Evolutionary conservation across 2,329 filamentous ascomycete genomes (phyloP).

Genomic region (Ophiostoma novo-ulmi): DNA sequence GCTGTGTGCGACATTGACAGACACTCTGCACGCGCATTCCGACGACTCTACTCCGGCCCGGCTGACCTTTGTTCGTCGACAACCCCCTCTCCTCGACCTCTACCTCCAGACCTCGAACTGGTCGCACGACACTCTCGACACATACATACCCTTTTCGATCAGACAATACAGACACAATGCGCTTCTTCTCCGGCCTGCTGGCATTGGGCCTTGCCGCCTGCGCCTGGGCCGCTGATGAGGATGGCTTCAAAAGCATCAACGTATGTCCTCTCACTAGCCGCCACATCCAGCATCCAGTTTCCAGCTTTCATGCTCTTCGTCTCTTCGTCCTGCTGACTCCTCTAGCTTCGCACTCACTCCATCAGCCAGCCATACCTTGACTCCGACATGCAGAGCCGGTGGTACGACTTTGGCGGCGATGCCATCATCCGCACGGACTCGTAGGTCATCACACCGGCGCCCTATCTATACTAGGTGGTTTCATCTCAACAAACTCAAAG

Average conservation of each 20-base stretch:
- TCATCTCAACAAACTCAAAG: too few relatives aligned
- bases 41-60: neutral
- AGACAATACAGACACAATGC: neutral
- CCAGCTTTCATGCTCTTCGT: too few relatives aligned
- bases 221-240: slow-evolving; percentile 45
- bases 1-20: neutral
- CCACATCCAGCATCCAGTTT: too few relatives aligned
- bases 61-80: neutral
- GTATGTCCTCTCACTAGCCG: slow-evolving; percentile 15
- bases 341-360: slow-evolving; percentile 74
- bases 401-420: slow-evolving; percentile 98
- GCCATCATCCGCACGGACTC: slow-evolving; percentile 72
- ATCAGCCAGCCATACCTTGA: slow-evolving; percentile 88
- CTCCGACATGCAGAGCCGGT: slow-evolving; percentile 95
- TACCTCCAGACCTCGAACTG: neutral
- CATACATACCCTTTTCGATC: neutral
- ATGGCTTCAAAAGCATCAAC: slow-evolving; percentile 45
- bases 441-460: slow-evolving; percentile 34
- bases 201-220: slow-evolving; percentile 47
- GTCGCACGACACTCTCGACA: neutral
- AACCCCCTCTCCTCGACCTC: neutral
- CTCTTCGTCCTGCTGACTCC: neutral
- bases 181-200: slow-evolving; percentile 37
- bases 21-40: neutral
- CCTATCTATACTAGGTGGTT: too few relatives aligned